These are phyloP conservation scores for Kwoniella sp. DNA, from an alignment of 768 basidiomycete genomes.

Conservation along the genomic window DNA sequence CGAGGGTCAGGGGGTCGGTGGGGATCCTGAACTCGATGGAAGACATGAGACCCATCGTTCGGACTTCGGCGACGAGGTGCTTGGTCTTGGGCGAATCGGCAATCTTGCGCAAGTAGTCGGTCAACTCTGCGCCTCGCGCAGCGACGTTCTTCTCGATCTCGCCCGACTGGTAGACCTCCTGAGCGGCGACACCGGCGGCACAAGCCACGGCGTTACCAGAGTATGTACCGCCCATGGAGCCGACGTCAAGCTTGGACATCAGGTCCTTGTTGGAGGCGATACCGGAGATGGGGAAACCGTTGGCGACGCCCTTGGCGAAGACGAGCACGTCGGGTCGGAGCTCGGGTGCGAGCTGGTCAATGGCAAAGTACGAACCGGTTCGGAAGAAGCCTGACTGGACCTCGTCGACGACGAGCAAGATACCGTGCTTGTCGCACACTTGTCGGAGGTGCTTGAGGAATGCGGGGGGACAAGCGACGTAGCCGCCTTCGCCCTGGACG, in stretches of 20 bases:
- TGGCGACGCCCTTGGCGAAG: slow-evolving; percentile 73
- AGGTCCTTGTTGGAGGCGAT: slow-evolving; percentile 77
- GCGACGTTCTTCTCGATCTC: slow-evolving; percentile 79
- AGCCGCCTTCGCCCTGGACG: slow-evolving; percentile 92
- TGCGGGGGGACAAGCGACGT: slow-evolving; percentile 79
- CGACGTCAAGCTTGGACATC: slow-evolving; percentile 63
- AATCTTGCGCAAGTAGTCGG: slow-evolving; percentile 65
- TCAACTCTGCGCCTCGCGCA: slow-evolving; percentile 73
- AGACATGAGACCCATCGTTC: slow-evolving; percentile 67
- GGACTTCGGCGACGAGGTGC: slow-evolving; percentile 76
- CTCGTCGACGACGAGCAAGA: slow-evolving; percentile 65
- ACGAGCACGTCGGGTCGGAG: slow-evolving; percentile 85
- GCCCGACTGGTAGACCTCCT: slow-evolving; percentile 75
- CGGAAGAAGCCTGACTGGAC: slow-evolving; percentile 84
- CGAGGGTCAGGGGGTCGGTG: slow-evolving; percentile 52
- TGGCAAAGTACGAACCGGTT: slow-evolving; percentile 67
- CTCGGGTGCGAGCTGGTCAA: slow-evolving; percentile 69
- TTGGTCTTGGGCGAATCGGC: slow-evolving; percentile 62
- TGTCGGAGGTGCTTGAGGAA: slow-evolving; percentile 78
- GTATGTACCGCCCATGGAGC: slow-evolving; percentile 51
- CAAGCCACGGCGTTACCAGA: slow-evolving; percentile 91
- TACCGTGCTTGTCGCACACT: slow-evolving; percentile 83
- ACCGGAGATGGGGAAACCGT: slow-evolving; percentile 91
- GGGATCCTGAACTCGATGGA: slow-evolving; percentile 58
- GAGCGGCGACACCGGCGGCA: slow-evolving; percentile 83